Base-by-base conservation (phyloP, 2,329 filamentous ascomycete genomes). In the Zalaria obscura region DNA sequence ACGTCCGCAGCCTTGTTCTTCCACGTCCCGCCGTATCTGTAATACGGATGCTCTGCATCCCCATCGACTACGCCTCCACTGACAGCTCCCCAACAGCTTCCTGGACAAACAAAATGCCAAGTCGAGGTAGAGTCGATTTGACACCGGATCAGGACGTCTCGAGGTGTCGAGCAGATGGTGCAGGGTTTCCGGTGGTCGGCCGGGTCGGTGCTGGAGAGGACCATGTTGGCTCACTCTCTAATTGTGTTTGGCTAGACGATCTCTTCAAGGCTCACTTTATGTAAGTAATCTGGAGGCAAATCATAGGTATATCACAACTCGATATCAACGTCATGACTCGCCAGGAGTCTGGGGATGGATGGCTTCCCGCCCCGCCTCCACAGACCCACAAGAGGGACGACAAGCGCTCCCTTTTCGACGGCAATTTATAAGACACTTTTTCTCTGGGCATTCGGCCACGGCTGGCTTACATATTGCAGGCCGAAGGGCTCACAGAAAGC, bases 61-160 rank as follows among this genome's bases (percentile, higher is more conserved):
- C 58, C 65, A 47, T 68, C 65, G 32, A 63, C 59, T 2, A 62
- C 53, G 5, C 64, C 64, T n/a, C 65, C 65, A 1, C 59, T 63
- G 1, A 67, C 62, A 2, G 52, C 49, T 28, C 54, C 55, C 65
- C 65, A 68, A 52, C 65, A 67, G 10, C 51, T 46, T 3, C 63
- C 62, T 0, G 63, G 59, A 45, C 65, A 67, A 5, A 68, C 56
- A 40, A 68, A 63, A 46, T 66, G 56, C 65, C 65, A 67, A 43
- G 50, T 56, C 3, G 43, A 46, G 2, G 56, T 57, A 1, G 53
- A 49, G 48, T 67, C 63, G 42, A 62, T 62, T 44, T 64, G 62
- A 48, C 64, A 67, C 38, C 64, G 62, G 2, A 68, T 56, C 0
- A 67, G 57, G 2, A 68, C 55, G 35, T 57, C 51, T 6, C 59